Evolutionary conservation across 768 basidiomycete species (phyloP).

Genomic region (Dentipellis fragilis): DNA sequence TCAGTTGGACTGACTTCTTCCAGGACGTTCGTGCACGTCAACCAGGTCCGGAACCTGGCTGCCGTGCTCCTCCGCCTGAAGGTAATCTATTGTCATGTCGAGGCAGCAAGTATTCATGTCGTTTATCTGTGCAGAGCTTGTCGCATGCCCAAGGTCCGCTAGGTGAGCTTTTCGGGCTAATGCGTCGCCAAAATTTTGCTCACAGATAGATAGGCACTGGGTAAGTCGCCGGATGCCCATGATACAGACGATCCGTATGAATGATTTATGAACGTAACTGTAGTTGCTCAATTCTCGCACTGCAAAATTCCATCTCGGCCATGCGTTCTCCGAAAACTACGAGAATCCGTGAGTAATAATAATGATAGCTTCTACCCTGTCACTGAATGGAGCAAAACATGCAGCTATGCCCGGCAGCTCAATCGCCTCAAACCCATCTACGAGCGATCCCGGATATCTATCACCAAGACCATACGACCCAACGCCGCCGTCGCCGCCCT

Average conservation of each 20-base stretch:
- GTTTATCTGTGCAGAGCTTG: conserved; percentile 35
- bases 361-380: neutral
- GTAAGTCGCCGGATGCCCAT: conserved; percentile 22
- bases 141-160: conserved; percentile 61
- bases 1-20: conserved; percentile 62
- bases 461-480: conserved; percentile 43
- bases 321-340: conserved; percentile 44
- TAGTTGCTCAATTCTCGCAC: conserved; percentile 58
- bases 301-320: conserved; percentile 53
- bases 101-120: neutral
- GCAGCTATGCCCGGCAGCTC: conserved; percentile 42
- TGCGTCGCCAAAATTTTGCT: conserved; percentile 6
- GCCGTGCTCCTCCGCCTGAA: conserved; percentile 50
- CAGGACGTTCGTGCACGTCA: conserved; percentile 38
- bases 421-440: conserved; percentile 51
- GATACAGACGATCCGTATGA: neutral
- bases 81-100: conserved; percentile 27
- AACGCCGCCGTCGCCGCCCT: conserved; percentile 34
- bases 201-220: conserved; percentile 43
- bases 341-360: conserved; percentile 41
- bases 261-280: neutral
- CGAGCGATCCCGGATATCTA: conserved; percentile 34
- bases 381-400: neutral
- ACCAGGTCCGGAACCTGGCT: conserved; percentile 57
- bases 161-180: conserved; percentile 31